Conservation (phyloP, 192 early-diverging fungal species). For the Entomortierella lignicola region DNA sequence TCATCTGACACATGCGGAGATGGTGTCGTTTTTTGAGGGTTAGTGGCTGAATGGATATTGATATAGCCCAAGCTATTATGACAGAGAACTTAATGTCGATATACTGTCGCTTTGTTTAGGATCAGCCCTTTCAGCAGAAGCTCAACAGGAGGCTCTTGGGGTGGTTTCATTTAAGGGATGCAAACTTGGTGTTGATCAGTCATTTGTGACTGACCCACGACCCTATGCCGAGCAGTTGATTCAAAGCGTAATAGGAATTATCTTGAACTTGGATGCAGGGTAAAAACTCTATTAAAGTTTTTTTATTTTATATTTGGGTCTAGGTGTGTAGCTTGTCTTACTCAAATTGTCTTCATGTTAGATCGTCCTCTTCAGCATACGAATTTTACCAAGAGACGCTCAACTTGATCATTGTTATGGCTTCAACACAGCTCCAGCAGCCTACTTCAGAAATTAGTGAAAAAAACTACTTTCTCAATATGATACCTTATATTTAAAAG, state of each 20-base stretch:
- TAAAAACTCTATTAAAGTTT: too few relatives aligned
- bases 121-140: slow-evolving; percentile 25
- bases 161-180: slow-evolving; percentile 55
- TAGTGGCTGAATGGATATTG: slow-evolving; percentile 4
- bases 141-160: slow-evolving; percentile 50
- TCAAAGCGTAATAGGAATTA: slow-evolving; percentile 61
- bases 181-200: slow-evolving; percentile 56
- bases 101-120: slow-evolving; percentile 15
- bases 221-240: slow-evolving; percentile 69
- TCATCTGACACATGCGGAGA: slow-evolving; percentile 61
- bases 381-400: slow-evolving; percentile 77
- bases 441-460: slow-evolving; percentile 42
- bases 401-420: slow-evolving; percentile 71
- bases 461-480: slow-evolving; percentile 73
- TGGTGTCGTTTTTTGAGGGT: slow-evolving; percentile 75
- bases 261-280: slow-evolving; percentile 69
- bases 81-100: slow-evolving; percentile 13
- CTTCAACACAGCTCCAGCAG: slow-evolving; percentile 72
- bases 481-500: slow-evolving; percentile 60
- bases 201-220: slow-evolving; percentile 56
- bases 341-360: slow-evolving; percentile 9
- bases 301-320: too few relatives aligned
- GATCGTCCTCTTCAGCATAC: slow-evolving; percentile 62
- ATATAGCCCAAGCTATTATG: slow-evolving; percentile 1
- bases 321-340: too few relatives aligned